phyloP scores from a whole-genome alignment of 2,329 filamentous ascomycete species.

The Nothopassalora personata region DNA sequence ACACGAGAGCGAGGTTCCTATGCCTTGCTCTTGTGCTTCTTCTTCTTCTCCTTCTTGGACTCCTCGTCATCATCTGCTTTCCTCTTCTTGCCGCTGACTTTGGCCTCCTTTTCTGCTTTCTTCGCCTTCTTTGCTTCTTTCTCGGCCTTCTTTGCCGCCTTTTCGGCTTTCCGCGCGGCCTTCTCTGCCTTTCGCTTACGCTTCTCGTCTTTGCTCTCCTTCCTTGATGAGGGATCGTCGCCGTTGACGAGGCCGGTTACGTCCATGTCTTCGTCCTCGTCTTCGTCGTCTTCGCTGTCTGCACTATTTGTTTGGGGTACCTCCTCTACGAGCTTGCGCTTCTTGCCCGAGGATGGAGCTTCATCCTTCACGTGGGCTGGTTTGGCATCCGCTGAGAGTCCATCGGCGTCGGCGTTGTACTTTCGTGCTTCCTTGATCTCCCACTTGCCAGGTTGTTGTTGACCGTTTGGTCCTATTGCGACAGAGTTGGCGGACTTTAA shows the following conservation, averaged over 20 bases:
- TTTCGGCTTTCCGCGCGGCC: constrained; percentile 22
- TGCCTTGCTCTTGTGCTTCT: constrained; percentile 25
- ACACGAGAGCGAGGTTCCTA: constrained; percentile 6
- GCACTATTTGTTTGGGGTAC: constrained; percentile 39
- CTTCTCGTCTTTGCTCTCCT: constrained; percentile 27
- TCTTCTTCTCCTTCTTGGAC: constrained; percentile 51
- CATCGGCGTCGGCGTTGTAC: constrained; percentile 93
- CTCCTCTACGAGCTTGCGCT: constrained; percentile 45
- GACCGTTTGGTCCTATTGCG: constrained; percentile 67
- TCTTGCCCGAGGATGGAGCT: constrained; percentile 41
- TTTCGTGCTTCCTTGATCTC: constrained; percentile 87
- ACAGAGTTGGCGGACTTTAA: constrained; percentile 65
- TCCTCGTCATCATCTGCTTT: constrained; percentile 39
- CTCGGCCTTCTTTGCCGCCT: constrained; percentile 35
- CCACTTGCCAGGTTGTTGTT: constrained; percentile 64
- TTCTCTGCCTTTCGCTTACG: constrained; percentile 25
- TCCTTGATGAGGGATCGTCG: constrained; percentile 14
- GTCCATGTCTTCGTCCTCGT: constrained; percentile 28
- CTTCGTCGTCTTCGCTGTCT: constrained; percentile 38
- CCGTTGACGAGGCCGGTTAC: constrained; percentile 17
- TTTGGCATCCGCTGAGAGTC: constrained; percentile 64
- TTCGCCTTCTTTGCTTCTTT: constrained; percentile 28
- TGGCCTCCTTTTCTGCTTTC: constrained; percentile 32
- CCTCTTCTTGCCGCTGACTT: constrained; percentile 31
- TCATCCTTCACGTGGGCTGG: constrained; percentile 51